Percentiles rank a stretch among this genome's conserved stretches.
Evolutionary conservation across 1,284 basidiomycete genomes (phyloP).

Genomic region (Sporisorium graminicola): DNA sequence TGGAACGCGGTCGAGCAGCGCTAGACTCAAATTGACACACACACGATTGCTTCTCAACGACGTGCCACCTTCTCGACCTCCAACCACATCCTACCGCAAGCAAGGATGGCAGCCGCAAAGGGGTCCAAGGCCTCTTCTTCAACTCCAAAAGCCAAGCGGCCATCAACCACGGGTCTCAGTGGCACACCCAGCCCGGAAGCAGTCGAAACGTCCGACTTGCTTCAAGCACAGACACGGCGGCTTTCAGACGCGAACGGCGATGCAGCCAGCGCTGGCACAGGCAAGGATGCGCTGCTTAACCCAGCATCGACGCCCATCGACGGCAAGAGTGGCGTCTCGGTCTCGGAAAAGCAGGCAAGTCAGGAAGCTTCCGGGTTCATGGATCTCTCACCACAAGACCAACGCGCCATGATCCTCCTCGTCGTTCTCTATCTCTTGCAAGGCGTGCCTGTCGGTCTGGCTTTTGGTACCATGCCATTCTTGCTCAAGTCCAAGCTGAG

Average conservation of each 20-base stretch:
- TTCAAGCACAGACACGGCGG: conserved; percentile 29
- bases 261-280: background rate
- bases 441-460: conserved; percentile 87
- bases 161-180: conserved; percentile 27
- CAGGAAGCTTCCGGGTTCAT: conserved; percentile 50
- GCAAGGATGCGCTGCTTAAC: conserved; percentile 8
- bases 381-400: conserved; percentile 47
- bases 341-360: conserved; percentile 22
- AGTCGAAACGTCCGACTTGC: conserved; percentile 35
- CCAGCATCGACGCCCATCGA: conserved; percentile 22
- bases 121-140: conserved; percentile 15
- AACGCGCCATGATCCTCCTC: conserved; percentile 81
- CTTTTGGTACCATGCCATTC: conserved; percentile 91
- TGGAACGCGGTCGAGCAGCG: conserved; percentile 19
- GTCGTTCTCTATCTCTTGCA: conserved; percentile 92
- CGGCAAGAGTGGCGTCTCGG: conserved; percentile 21
- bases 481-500: conserved; percentile 92
- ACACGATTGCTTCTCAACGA: background rate
- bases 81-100: background rate
- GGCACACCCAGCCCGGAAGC: conserved; percentile 29
- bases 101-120: conserved; percentile 24
- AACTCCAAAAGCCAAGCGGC: conserved; percentile 18
- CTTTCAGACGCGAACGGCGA: background rate
- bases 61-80: background rate
- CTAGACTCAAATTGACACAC: background rate